These are phyloP conservation scores for Tetrahymena thermophila DNA, from an alignment of 73 alveolate species.

Conservation along the genomic window DNA sequence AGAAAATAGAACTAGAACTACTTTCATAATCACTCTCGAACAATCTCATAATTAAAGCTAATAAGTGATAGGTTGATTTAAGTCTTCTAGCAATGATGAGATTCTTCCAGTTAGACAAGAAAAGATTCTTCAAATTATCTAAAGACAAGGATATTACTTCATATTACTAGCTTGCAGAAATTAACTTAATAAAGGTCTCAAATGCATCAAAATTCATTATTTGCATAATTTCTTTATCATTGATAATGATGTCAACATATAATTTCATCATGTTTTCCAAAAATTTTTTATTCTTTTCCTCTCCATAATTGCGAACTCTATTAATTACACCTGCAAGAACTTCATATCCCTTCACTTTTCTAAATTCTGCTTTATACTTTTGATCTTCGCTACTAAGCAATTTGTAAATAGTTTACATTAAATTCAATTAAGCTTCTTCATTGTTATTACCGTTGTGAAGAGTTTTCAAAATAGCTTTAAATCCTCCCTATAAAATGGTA, in stretches of 20 bases:
- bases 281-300: background rate
- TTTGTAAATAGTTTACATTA: background rate
- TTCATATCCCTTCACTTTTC: background rate
- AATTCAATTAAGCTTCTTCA: background rate
- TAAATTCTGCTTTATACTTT: background rate
- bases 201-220: background rate
- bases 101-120: background rate
- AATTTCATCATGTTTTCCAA: background rate
- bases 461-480: background rate
- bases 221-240: background rate
- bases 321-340: background rate
- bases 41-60: background rate
- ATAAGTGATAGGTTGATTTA: background rate
- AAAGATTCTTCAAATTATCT: background rate
- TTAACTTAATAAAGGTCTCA: background rate
- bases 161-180: background rate
- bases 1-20: background rate
- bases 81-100: background rate
- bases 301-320: background rate
- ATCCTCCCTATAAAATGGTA: background rate
- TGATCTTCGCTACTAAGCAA: background rate
- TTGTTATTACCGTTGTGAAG: background rate
- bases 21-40: background rate
- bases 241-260: background rate
- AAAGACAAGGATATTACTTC: background rate